Conservation (phyloP, 768 basidiomycete genomes). For the Rhizopogon rudus region DNA sequence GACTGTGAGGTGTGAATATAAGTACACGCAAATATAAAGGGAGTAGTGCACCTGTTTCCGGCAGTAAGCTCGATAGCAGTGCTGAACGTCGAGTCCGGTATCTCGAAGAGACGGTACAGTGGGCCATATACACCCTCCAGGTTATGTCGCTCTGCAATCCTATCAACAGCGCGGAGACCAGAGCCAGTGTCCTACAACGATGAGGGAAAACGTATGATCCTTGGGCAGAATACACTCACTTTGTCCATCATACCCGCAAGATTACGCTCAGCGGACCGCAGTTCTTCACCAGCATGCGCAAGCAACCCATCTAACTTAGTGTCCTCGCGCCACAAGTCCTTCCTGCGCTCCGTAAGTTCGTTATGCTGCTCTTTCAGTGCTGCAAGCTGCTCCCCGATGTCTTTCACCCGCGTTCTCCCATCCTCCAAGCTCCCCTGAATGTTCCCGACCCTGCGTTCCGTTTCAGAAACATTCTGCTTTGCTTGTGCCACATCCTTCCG, state of each 20-base stretch:
- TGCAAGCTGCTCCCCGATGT: slow-evolving; percentile 56
- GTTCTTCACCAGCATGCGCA: slow-evolving; percentile 71
- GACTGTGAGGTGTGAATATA: slow-evolving; percentile 37
- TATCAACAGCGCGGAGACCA: slow-evolving; percentile 83
- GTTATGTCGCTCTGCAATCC: slow-evolving; percentile 69
- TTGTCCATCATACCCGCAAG: slow-evolving; percentile 96
- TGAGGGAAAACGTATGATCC: background rate
- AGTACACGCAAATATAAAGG: background rate
- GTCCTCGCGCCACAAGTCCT: slow-evolving; percentile 95
- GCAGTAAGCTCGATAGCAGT: slow-evolving; percentile 93
- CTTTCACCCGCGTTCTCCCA: slow-evolving; percentile 49
- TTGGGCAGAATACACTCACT: slow-evolving; percentile 33
- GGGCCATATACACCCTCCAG: slow-evolving; percentile 90
- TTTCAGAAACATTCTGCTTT: slow-evolving; percentile 42
- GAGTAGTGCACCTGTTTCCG: slow-evolving; percentile 72
- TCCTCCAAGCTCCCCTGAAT: slow-evolving; percentile 62
- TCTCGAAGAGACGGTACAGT: slow-evolving; percentile 88
- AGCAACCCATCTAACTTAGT: slow-evolving; percentile 79
- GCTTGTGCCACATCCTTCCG: slow-evolving; percentile 45
- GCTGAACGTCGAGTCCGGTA: slow-evolving; percentile 83
- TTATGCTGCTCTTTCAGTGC: slow-evolving; percentile 62
- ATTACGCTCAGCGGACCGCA: slow-evolving; percentile 72
- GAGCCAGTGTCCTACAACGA: slow-evolving; percentile 75
- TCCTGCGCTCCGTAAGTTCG: slow-evolving; percentile 72
- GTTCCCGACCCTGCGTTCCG: slow-evolving; percentile 54